Evolutionary conservation across 805 yeast species (phyloP), one percentile per base, ranked within the genome.

Genomic region (Tetrapisispora iriomotensis): DNA sequence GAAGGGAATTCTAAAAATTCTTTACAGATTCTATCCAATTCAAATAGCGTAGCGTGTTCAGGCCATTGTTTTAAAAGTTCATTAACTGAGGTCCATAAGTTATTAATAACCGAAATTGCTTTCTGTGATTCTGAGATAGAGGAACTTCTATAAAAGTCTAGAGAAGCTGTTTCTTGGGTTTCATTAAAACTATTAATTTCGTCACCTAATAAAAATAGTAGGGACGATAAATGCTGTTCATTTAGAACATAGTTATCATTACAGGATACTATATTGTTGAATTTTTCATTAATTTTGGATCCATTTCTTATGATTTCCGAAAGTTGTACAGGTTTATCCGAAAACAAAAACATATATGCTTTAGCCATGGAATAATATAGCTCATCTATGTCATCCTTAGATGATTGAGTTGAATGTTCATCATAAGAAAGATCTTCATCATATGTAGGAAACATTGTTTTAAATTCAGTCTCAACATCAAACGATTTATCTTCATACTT

Each of bases 31-130:
- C 79, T 65, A 28, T 65, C 57, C 34, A 90, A 68, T 17, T 81
- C 85, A 41, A 71, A 79, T 37, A 92, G 62, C 0, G 95, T 86
- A 0, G 92, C 92, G 65, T 94, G 95, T 51, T 94, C 98, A 0
- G 97, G 96, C 95, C 96, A 92, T 52, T 78, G 75, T 20, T 60
- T 61, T 10, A 81, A 57, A 10, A 85, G 58, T 4, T 61, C 62
- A 7, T 56, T 46, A 3, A 77, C 75, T 1, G 74, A 56, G 3
- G 65, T 60, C 51, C 68, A 64, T 3, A 79, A 53, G 5, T 54
- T 63, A 24, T 65, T 62, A 9, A 76, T 62, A 1, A 80, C 52
- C 1, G 49, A 53, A 32, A 78, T 72, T 2, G 94, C 84, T 28
- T 57, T 63, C 40, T 70, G 71, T 2, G 82, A 72, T 51, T 87